Evolutionary conservation across 1,139 yeast species (phyloP).

Genomic region (Yamadazyma jaroonii): DNA sequence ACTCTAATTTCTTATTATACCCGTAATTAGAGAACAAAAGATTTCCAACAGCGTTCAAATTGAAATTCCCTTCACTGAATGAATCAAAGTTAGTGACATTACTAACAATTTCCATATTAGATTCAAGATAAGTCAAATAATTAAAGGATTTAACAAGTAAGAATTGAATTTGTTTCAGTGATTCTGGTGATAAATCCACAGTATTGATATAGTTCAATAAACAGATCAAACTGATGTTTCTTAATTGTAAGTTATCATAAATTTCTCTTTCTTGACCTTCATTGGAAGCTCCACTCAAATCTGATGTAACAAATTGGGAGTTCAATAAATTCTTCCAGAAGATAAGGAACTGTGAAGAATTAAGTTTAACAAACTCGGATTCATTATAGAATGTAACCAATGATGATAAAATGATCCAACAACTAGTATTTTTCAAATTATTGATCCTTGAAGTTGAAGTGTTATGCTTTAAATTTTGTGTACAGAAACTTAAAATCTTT

Average conservation of each 20-base stretch:
- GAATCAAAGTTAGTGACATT: slow-evolving; percentile 31
- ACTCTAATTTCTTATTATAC: slow-evolving; percentile 20
- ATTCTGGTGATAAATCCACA: slow-evolving; percentile 41
- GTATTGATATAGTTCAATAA: slow-evolving; percentile 39
- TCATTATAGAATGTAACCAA: slow-evolving; percentile 67
- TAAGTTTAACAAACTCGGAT: slow-evolving; percentile 59
- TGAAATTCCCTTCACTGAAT: slow-evolving; percentile 31
- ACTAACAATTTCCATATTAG: slow-evolving; percentile 34
- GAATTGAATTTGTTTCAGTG: slow-evolving; percentile 42
- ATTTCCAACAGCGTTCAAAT: slow-evolving; percentile 30
- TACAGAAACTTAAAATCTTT: slow-evolving; percentile 45
- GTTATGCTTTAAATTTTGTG: slow-evolving; percentile 45
- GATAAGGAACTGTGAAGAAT: slow-evolving; percentile 69
- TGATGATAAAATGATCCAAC: slow-evolving; percentile 80
- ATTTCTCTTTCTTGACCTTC: slow-evolving; percentile 30
- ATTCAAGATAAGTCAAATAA: slow-evolving; percentile 42
- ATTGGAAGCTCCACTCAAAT: slow-evolving; percentile 21
- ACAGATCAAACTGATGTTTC: slow-evolving; percentile 42
- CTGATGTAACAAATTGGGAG: slow-evolving; percentile 38
- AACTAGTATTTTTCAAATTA: slow-evolving; percentile 25
- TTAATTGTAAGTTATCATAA: slow-evolving; percentile 35
- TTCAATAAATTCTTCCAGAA: slow-evolving; percentile 85
- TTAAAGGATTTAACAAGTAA: slow-evolving; percentile 43
- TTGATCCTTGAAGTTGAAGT: slow-evolving; percentile 16
- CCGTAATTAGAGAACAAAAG: slow-evolving; percentile 28